Conservation (phyloP, 106 monocot genomes). For the Dioscorea dumetorum region DNA sequence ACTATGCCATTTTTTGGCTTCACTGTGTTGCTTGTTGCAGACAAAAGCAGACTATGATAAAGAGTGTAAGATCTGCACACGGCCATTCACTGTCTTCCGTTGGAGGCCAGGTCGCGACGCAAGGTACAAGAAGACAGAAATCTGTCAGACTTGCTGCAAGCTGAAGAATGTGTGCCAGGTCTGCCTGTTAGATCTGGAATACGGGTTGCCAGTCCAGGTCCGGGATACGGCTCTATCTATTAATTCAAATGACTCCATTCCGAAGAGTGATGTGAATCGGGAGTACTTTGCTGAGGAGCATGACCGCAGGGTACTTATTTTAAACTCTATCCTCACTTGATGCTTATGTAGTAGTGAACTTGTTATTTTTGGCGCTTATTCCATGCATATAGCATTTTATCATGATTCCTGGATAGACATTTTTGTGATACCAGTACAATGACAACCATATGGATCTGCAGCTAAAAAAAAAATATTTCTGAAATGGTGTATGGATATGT, state of each 20-base stretch:
- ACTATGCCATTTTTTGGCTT: too few relatives aligned
- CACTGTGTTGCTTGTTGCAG: slow-evolving; percentile 19
- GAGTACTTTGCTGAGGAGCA: slow-evolving; percentile 99
- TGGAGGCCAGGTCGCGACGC: slow-evolving; percentile 97
- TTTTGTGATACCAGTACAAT: too few relatives aligned
- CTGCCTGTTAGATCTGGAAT: slow-evolving; percentile 93
- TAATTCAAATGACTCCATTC: slow-evolving; percentile 92
- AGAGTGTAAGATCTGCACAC: slow-evolving; percentile 96
- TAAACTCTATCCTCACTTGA: too few relatives aligned
- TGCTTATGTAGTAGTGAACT: too few relatives aligned
- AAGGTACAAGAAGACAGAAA: slow-evolving; percentile 75
- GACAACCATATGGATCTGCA: too few relatives aligned
- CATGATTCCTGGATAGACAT: too few relatives aligned
- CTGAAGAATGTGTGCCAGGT: slow-evolving; percentile 94
- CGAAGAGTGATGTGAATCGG: slow-evolving; percentile 91
- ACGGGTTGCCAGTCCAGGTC: slow-evolving; percentile 96
- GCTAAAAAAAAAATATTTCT: too few relatives aligned
- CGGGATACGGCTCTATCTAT: slow-evolving; percentile 88
- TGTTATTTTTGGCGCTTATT: too few relatives aligned
- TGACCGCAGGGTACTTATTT: slow-evolving; percentile 66
- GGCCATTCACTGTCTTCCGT: slow-evolving; percentile 95
- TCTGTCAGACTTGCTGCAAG: slow-evolving; percentile 83
- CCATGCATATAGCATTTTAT: too few relatives aligned
- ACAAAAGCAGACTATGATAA: slow-evolving; percentile 90
- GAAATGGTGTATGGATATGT: too few relatives aligned